A percentile compares a stretch with the other conserved stretches of the same genome.
Evolutionary conservation across 164 flowering plant genomes (phyloP).

Genomic region (Dillenia suffruticosa): DNA sequence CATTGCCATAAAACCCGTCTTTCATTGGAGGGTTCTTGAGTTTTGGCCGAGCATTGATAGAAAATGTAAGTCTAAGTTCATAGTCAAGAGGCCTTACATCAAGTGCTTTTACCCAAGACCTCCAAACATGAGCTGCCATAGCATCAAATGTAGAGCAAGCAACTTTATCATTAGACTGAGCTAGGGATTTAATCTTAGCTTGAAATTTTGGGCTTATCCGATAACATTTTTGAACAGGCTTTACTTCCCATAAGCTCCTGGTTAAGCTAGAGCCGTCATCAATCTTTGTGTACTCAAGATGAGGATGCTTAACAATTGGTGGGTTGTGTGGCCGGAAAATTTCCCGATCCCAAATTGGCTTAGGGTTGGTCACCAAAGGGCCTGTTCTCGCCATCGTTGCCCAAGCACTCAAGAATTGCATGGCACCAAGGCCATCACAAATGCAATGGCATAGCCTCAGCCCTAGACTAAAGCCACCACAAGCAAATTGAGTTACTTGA

Average conservation of each 20-base stretch:
- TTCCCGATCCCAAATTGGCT: slow-evolving; percentile 79
- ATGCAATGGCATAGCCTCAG: slow-evolving; percentile 81
- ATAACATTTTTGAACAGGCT: slow-evolving; percentile 65
- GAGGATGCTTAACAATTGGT: slow-evolving; percentile 48
- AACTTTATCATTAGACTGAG: slow-evolving; percentile 19
- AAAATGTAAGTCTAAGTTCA: slow-evolving; percentile 58
- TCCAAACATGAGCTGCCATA: slow-evolving; percentile 87
- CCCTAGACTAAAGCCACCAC: slow-evolving; percentile 88
- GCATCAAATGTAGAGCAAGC: slow-evolving; percentile 65
- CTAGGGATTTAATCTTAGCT: slow-evolving; percentile 35
- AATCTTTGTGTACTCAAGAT: slow-evolving; percentile 53
- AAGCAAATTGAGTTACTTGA: slow-evolving; percentile 67
- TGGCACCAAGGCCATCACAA: slow-evolving; percentile 90
- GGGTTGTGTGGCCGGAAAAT: slow-evolving; percentile 59
- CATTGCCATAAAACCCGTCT: slow-evolving; percentile 78
- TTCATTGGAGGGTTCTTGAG: slow-evolving; percentile 42
- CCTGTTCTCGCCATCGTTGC: slow-evolving; percentile 62
- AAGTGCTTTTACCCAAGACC: slow-evolving; percentile 76
- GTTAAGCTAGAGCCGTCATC: slow-evolving; percentile 63
- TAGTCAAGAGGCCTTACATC: slow-evolving; percentile 57
- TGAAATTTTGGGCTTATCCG: slow-evolving; percentile 48
- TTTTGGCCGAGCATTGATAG: slow-evolving; percentile 64
- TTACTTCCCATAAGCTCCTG: slow-evolving; percentile 34
- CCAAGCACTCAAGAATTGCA: slow-evolving; percentile 85
- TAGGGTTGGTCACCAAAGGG: slow-evolving; percentile 26